Evolutionary conservation across 192 early-diverging fungal species (phyloP).

Genomic region (Entomortierella beljakovae): DNA sequence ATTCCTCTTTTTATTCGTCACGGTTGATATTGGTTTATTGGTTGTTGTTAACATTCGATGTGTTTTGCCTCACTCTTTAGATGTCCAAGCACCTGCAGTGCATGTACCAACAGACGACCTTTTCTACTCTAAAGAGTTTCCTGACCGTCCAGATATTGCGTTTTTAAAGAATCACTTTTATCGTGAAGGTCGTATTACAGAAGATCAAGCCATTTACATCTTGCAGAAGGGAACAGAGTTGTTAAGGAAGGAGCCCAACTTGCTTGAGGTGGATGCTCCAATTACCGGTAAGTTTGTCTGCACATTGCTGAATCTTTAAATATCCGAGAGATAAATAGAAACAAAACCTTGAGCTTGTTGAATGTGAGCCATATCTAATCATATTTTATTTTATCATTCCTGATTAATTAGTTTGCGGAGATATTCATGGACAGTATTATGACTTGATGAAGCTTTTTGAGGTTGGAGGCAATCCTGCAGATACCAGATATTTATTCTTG

Average conservation of each 20-base stretch:
- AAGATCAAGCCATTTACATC: conserved; percentile 92
- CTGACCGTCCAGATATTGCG: conserved; percentile 79
- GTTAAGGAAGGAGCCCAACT: conserved; percentile 83
- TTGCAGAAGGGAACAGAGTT: conserved; percentile 85
- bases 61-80: conserved; percentile 18
- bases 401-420: conserved; percentile 95
- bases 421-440: conserved; percentile 98
- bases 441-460: conserved; percentile 99
- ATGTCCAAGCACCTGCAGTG: conserved; percentile 67
- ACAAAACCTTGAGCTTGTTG: not conserved
- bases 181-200: conserved; percentile 90
- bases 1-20: too few species aligned
- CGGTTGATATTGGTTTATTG: too few species aligned
- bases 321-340: too few species aligned
- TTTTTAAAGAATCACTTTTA: conserved; percentile 94
- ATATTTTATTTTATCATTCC: too few species aligned
- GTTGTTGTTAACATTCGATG: not conserved
- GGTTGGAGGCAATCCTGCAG: conserved; percentile 93
- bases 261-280: conserved; percentile 91
- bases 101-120: conserved; percentile 60
- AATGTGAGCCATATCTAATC: not conserved
- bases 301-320: not conserved
- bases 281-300: conserved; percentile 74
- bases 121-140: conserved; percentile 66
- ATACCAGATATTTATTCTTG: conserved; percentile 92